Evolutionary conservation across 2,329 filamentous ascomycete genomes (phyloP).

Genomic region (Nemania serpens): DNA sequence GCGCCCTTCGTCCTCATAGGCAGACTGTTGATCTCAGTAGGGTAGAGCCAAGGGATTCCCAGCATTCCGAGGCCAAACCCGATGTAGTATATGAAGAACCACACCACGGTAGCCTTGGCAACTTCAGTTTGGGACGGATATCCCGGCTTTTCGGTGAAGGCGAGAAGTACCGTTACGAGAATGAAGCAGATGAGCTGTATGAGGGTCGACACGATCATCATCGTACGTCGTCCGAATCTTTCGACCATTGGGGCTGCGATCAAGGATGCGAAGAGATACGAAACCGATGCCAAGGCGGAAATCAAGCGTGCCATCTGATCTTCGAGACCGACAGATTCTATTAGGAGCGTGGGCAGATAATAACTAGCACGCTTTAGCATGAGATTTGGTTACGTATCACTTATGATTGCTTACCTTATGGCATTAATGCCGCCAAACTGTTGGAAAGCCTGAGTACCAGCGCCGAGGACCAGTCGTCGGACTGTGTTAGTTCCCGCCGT

Average conservation of each 20-base stretch:
- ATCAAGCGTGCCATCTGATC: constrained; percentile 56
- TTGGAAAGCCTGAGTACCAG: constrained; percentile 36
- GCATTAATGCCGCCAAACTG: constrained; percentile 31
- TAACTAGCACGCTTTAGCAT: constrained; percentile 10
- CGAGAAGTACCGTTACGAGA: constrained; percentile 38
- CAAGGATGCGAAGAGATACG: constrained; percentile 35
- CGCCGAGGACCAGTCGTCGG: constrained; percentile 33
- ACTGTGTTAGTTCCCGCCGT: constrained; percentile 31
- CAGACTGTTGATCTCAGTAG: constrained; percentile 47
- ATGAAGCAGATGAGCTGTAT: constrained; percentile 38
- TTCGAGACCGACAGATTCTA: constrained; percentile 54
- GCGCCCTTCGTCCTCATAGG: constrained; percentile 48
- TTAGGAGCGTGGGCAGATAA: constrained; percentile 54
- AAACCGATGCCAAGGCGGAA: constrained; percentile 49
- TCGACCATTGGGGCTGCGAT: constrained; percentile 40
- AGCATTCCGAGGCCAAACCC: constrained; percentile 42
- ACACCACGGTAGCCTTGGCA: constrained; percentile 39
- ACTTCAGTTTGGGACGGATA: constrained; percentile 29
- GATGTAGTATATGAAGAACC: constrained; percentile 42
- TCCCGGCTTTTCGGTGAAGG: constrained; percentile 32
- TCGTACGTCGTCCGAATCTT: constrained; percentile 35
- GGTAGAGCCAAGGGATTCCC: constrained; percentile 49
- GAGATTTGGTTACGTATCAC: not conserved
- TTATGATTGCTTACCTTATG: constrained; percentile 4
- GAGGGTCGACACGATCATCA: constrained; percentile 40